Evolutionary conservation across 1,139 yeast genomes (phyloP).

Genomic region (Dujonia santamariae): DNA sequence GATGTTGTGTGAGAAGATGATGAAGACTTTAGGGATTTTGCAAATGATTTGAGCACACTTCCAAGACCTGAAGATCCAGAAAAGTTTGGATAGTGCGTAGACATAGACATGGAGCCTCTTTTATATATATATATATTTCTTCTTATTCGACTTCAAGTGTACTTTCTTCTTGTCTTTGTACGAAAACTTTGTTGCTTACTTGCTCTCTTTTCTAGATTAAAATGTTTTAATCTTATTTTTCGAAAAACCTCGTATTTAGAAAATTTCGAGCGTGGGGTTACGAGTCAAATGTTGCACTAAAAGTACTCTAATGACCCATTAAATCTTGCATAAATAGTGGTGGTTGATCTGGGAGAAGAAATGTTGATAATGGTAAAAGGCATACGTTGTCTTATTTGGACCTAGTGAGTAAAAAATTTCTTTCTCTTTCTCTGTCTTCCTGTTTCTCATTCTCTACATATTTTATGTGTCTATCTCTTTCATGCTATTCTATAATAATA

Average conservation of each 20-base stretch:
- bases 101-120: constrained; percentile 17
- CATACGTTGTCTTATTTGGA: background rate
- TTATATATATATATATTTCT: background rate
- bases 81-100: constrained; percentile 35
- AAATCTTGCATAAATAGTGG: no score
- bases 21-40: constrained; percentile 46
- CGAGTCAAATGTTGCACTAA: background rate
- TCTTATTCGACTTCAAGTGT: background rate
- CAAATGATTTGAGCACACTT: constrained; percentile 52
- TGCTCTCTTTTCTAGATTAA: background rate
- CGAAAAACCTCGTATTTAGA: no score
- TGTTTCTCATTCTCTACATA: background rate
- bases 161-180: background rate
- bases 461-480: background rate
- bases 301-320: no score
- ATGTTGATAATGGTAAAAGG: background rate
- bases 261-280: no score
- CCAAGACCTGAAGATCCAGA: constrained; percentile 31
- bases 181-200: background rate
- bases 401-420: no score
- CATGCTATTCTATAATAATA: background rate
- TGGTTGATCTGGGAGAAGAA: no score
- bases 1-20: constrained; percentile 21
- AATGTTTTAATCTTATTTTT: no score
- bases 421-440: background rate